These are phyloP conservation scores for Akanthomyces muscarius DNA, from an alignment of 2,329 filamentous ascomycete genomes.

Conservation along the genomic window DNA sequence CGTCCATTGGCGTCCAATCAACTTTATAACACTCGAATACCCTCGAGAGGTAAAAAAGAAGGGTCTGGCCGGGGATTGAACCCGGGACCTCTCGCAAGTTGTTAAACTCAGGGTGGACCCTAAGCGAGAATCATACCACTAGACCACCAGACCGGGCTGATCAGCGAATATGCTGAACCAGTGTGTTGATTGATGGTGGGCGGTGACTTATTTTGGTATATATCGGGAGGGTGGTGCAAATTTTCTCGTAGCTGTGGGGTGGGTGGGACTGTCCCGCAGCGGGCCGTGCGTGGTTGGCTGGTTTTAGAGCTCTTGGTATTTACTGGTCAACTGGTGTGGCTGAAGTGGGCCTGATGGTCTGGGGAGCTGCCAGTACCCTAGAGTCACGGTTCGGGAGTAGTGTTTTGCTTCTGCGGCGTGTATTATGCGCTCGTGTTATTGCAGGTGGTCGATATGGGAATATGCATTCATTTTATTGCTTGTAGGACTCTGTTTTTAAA, in stretches of 20 bases:
- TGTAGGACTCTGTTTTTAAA: no score
- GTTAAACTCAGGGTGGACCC: slow-evolving; percentile 42
- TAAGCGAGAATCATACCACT: slow-evolving; percentile 71
- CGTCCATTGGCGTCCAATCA: no score
- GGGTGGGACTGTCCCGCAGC: no score
- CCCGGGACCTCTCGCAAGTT: slow-evolving; percentile 34
- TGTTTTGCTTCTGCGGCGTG: no score
- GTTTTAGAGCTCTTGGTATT: no score
- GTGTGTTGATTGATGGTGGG: slow-evolving; percentile 43
- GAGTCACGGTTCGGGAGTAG: no score
- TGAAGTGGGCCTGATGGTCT: not conserved
- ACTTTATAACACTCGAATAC: no score
- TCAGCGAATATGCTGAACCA: slow-evolving; percentile 25
- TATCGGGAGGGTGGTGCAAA: not conserved
- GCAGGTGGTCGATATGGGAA: no score
- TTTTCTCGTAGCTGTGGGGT: not conserved
- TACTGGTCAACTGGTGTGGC: no score
- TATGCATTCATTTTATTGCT: no score
- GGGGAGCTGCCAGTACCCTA: no score
- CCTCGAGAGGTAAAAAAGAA: slow-evolving; percentile 22
- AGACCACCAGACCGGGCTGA: slow-evolving; percentile 48
- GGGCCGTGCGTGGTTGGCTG: not conserved
- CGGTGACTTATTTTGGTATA: not conserved
- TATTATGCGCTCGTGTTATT: no score
- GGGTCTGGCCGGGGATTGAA: slow-evolving; percentile 32